Base-by-base conservation (phyloP, 371 early-diverging fungal species). In the Syncephalastrum contaminatum region DNA sequence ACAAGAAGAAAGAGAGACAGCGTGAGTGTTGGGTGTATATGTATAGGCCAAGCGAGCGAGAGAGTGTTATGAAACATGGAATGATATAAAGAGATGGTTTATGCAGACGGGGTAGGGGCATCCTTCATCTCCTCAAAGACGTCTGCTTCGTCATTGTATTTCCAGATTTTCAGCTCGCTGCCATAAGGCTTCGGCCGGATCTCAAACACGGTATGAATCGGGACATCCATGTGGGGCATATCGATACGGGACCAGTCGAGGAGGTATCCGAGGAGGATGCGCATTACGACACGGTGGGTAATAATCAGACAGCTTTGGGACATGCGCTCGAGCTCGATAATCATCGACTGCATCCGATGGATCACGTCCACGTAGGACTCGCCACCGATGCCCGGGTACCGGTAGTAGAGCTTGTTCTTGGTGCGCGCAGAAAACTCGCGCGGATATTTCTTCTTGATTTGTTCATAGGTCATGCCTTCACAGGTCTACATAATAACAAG, bases 291-390 rank as follows among this genome's bases (percentile, higher is more conserved):
- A 6, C 81, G 71, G 55, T 86, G 92, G 1, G 91, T 88, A 24
- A 92, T 82, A 59, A 94, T 88, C 51, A 91, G 59, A 27, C 87
- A 80, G 36, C 84, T 84, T 22, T 83, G 81, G 18, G 78, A 79
- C 89, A 89, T 90, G 40, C 93, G 78, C 63, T 94, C 93, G 48
- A 91, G 63, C 63, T 94, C 95, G 41, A 93, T 84, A 62, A 94
- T 90, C 62, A 92, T 71, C 1, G 92, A 86, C 51, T 90, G 81
- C 24, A 92, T 59, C 10, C 93, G 78, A 53, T 92, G 91, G 50
- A 94, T 92, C 14, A 94, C 93, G 66, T 94, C 94, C 24, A 82
- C 63, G 56, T 92, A 92, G 7, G 88, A 88, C 62, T 93, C 92
- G 3, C 92, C 92, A 39, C 93, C 92, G 63, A 88, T 81, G 10